Percentiles rank a stretch among this genome's conserved stretches.
Evolutionary conservation across 2,329 filamentous ascomycete species (phyloP).

Genomic region (Zasmidium cellare): DNA sequence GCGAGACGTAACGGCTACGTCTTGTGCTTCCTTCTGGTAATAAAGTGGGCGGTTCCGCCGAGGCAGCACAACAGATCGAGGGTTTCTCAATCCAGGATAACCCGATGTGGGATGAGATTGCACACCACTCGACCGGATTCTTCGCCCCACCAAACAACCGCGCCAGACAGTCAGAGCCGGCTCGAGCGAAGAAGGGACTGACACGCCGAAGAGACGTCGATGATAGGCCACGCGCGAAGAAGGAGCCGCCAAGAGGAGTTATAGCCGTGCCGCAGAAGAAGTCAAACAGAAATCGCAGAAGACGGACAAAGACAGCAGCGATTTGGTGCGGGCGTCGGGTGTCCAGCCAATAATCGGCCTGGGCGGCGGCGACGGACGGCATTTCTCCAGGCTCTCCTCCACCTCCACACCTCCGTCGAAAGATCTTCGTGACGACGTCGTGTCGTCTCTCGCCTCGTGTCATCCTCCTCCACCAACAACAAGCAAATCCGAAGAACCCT

Average conservation of each 20-base stretch:
- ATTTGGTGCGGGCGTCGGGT: not conserved
- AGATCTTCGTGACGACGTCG: not conserved
- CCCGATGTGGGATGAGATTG: not conserved
- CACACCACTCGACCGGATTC: not conserved
- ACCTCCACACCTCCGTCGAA: not conserved
- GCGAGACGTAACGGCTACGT: constrained; percentile 1
- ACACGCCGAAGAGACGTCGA: not conserved
- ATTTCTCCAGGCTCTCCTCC: not conserved
- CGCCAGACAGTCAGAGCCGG: not conserved
- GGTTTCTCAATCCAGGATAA: not conserved
- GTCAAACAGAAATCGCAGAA: not conserved
- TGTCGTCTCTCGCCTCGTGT: not conserved
- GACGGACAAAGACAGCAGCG: not conserved
- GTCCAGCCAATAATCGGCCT: not conserved
- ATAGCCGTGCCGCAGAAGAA: not conserved
- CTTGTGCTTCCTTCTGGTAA: not conserved
- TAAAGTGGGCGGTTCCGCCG: not conserved
- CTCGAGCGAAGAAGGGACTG: not conserved
- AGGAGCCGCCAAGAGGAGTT: not conserved
- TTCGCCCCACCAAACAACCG: not conserved
- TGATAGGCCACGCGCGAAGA: not conserved
- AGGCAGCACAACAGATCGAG: not conserved
- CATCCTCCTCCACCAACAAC: no score
- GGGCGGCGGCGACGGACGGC: not conserved
- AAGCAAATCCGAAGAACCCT: no score